Evolutionary conservation across 495 filamentous ascomycete species (phyloP), one percentile per base, ranked within the genome.

Genomic region (Lophiotrema nucula): DNA sequence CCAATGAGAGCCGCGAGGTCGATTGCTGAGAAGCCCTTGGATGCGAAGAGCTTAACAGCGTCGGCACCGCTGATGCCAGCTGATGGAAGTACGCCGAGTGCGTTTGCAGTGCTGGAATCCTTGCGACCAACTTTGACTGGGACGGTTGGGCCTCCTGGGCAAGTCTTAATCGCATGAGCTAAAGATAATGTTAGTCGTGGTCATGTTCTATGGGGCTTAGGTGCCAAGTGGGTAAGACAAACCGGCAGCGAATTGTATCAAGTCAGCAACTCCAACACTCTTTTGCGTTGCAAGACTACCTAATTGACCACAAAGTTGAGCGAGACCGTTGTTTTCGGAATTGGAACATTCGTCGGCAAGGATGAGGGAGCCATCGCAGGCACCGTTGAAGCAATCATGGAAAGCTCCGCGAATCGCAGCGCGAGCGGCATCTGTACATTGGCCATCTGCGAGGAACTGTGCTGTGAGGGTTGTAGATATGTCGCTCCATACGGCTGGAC

Each of bases 211-310:
- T n/a, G 39, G 21, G 25, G 24, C 4, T 44, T 23, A 41, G 15
- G 27, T 22, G 37, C 13, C 5, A 21, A 43, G 10, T 43, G 39
- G 19, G 11, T 6, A 43, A 47, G 39, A 15, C 63, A 10, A 61
- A 67, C 66, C 54, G 12, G 23, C 66, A 25, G 64, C 66, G 35
- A 69, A 67, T 52, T 66, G 64, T 11, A 69, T 69, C 28, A 69
- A 22, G 46, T 69, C 66, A 8, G 64, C 66, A 23, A 61, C 52
- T 16, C 64, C 63, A 15, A 69, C 64, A 0, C 43, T 41, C 15
- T 64, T 43, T 16, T 67, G 33, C 19, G 23, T 24, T 16, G 50
- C 54, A 16, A 69, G 19, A n/a, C 15, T 45, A 5, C 47, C 38
- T n/a, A 67, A 39, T 11, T 47, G 39, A 19, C 37, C 28, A 37